A percentile compares a stretch with the other conserved stretches of the same genome.
phyloP scores from a whole-genome alignment of 2,329 filamentous ascomycete genomes.

The Leptographium flavum region DNA sequence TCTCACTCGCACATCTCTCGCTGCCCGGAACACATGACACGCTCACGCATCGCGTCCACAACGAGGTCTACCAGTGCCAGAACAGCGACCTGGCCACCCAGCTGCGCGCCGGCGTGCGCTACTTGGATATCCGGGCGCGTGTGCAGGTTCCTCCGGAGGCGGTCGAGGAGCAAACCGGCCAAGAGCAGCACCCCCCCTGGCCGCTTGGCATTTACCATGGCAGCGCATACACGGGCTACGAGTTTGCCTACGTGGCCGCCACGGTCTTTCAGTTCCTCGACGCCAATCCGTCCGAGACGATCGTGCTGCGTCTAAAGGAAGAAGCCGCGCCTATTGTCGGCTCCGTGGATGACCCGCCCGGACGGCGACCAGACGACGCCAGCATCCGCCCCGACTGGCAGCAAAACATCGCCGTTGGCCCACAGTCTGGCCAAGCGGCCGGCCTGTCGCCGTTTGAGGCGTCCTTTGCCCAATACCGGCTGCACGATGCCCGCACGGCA shows the following conservation, averaged over 20 bases:
- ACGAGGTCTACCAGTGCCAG: slow-evolving; percentile 28
- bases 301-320: slow-evolving; percentile 36
- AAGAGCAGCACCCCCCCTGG: slow-evolving; percentile 11
- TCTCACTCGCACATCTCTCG: slow-evolving; percentile 27
- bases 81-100: slow-evolving; percentile 29
- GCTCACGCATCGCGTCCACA: slow-evolving; percentile 29
- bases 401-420: too few relatives aligned
- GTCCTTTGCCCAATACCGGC: slow-evolving; percentile 27
- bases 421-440: too few relatives aligned
- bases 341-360: slow-evolving; percentile 4
- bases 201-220: slow-evolving; percentile 33
- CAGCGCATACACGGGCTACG: slow-evolving; percentile 28
- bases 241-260: slow-evolving; percentile 26
- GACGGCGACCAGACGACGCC: not conserved
- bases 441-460: slow-evolving; percentile 26
- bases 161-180: too few relatives aligned
- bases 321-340: slow-evolving; percentile 24
- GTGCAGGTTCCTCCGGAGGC: slow-evolving; percentile 13
- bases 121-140: slow-evolving; percentile 34
- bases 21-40: slow-evolving; percentile 40
- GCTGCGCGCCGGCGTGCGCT: slow-evolving; percentile 30
- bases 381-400: too few relatives aligned
- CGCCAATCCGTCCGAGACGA: slow-evolving; percentile 27
- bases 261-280: slow-evolving; percentile 32
- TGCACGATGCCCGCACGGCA: slow-evolving; percentile 20